Base-by-base conservation (phyloP, 2,329 filamentous ascomycete genomes). In the Cladorrhinum sp. region DNA sequence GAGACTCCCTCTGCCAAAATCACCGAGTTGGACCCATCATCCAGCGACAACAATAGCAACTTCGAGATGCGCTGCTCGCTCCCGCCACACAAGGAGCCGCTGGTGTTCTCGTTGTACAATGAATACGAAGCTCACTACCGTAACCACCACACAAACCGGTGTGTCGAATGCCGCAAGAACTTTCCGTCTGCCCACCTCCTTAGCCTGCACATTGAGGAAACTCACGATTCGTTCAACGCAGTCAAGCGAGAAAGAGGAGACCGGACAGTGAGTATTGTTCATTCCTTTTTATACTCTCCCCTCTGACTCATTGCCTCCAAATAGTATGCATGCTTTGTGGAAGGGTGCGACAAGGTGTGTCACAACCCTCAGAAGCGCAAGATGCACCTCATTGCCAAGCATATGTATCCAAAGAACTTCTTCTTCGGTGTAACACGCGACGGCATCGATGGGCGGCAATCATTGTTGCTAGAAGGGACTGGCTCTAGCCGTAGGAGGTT, bases 321-420 rank as follows among this genome's bases (percentile, higher is more conserved):
- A 24, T 62, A 95, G 86, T 97, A 89, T 75, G 87, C 85, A 4
- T 99, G 95, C 76, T 96, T 98, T 69, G 87, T 97, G 6, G 90
- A 96, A 70, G 87, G 83, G 53, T 99, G 95, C 74, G 91, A 95
- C 61, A 85, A 90, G 66, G 87, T 92, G 72, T 97, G 93, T 76
- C 86, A 85, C 58, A 92, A 90, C 3, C 87, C 89, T 27, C 87
- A 91, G 69, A 98, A 96, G 75, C 85, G 95, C 50, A 84, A 91
- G 32, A 85, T 91, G 72, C 93, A 99, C 78, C 81, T 96, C 66
- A 91, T 96, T 66, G 93, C 96, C 78, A 97, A 96, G 77, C 95
- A 99, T 75, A 83, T 88, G 76, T 99, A 95, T 71, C 93, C 93
- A 10, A 86, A 85, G 71, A 90, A 91, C 69, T 96, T 92, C 76